phyloP scores from a whole-genome alignment of 2,329 filamentous ascomycete genomes.

The Fonsecaea erecta region DNA sequence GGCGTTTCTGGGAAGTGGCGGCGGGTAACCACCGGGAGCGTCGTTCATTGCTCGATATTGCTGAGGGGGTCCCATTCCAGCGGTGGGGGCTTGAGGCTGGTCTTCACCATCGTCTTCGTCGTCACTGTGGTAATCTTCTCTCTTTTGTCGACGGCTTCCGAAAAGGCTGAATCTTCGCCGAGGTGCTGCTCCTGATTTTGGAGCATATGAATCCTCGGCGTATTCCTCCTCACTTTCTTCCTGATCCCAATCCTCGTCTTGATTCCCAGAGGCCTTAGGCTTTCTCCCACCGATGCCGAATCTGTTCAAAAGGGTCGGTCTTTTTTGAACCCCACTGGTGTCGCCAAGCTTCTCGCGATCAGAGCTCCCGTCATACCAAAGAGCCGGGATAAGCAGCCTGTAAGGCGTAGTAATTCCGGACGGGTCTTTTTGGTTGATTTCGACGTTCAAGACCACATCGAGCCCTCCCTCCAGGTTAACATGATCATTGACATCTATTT shows the following conservation, averaged over 20 bases:
- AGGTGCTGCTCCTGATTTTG: slow-evolving; percentile 19
- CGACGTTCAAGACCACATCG: slow-evolving; percentile 86
- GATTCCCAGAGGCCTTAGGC: slow-evolving; percentile 33
- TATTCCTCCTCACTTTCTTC: slow-evolving; percentile 38
- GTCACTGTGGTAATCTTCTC: slow-evolving; percentile 26
- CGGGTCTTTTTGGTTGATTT: slow-evolving; percentile 83
- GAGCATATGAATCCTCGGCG: slow-evolving; percentile 27
- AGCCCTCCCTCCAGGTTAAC: slow-evolving; percentile 82
- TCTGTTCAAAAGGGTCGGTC: slow-evolving; percentile 33
- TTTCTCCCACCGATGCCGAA: slow-evolving; percentile 33
- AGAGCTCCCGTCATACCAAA: slow-evolving; percentile 58
- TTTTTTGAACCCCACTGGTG: slow-evolving; percentile 27
- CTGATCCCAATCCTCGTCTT: slow-evolving; percentile 39
- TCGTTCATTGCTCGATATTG: not conserved
- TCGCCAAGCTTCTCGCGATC: slow-evolving; percentile 38
- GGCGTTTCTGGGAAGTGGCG: slow-evolving; percentile 8
- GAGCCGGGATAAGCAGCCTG: slow-evolving; percentile 77
- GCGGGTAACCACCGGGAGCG: not conserved
- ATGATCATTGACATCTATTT: slow-evolving; percentile 54
- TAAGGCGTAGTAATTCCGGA: slow-evolving; percentile 88
- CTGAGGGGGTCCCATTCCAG: slow-evolving; percentile 11
- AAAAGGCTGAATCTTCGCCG: slow-evolving; percentile 36
- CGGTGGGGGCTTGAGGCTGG: slow-evolving; percentile 1
- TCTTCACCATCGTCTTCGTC: slow-evolving; percentile 28
- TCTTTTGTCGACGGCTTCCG: slow-evolving; percentile 32